Conservation (phyloP, 176 grass and related monocot species). For the Cenchrus americanus region DNA sequence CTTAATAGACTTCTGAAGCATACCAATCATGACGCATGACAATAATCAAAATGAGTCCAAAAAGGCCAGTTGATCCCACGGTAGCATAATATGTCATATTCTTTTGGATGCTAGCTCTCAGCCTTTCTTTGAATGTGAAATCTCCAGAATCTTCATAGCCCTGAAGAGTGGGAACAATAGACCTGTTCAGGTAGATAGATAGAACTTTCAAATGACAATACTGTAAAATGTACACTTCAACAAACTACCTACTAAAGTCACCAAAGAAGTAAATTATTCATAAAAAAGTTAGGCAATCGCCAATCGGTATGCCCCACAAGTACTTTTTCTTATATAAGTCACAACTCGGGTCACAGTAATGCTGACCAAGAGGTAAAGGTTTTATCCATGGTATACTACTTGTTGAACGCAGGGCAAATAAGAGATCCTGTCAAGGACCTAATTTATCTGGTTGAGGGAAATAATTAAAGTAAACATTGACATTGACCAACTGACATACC, state of each 20-base stretch:
- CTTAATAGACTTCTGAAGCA: not conserved
- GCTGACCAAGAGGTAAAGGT: not conserved
- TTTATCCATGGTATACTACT: slow-evolving; percentile 8
- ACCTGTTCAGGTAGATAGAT: slow-evolving; percentile 63
- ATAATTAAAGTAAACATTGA: slow-evolving; percentile 13
- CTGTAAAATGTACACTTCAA: not conserved
- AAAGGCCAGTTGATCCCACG: slow-evolving; percentile 66
- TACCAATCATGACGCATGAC: slow-evolving; percentile 52
- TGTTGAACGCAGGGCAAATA: not conserved
- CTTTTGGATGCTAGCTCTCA: slow-evolving; percentile 63
- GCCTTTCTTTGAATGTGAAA: slow-evolving; percentile 56
- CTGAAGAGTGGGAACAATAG: slow-evolving; percentile 73
- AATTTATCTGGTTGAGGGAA: slow-evolving; percentile 2
- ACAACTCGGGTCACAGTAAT: not conserved
- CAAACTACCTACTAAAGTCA: not conserved
- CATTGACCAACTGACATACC: slow-evolving; percentile 49
- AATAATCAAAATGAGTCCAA: slow-evolving; percentile 67
- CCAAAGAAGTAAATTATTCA: not conserved
- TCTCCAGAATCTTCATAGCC: slow-evolving; percentile 70
- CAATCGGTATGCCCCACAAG: not conserved
- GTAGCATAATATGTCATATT: slow-evolving; percentile 64
- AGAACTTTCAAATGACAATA: slow-evolving; percentile 32
- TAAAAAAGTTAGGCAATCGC: not conserved
- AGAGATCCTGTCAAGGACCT: not conserved
- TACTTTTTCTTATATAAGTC: not conserved